Conservation (phyloP, 192 early-diverging fungal genomes). For the Phycomyces nitens region DNA sequence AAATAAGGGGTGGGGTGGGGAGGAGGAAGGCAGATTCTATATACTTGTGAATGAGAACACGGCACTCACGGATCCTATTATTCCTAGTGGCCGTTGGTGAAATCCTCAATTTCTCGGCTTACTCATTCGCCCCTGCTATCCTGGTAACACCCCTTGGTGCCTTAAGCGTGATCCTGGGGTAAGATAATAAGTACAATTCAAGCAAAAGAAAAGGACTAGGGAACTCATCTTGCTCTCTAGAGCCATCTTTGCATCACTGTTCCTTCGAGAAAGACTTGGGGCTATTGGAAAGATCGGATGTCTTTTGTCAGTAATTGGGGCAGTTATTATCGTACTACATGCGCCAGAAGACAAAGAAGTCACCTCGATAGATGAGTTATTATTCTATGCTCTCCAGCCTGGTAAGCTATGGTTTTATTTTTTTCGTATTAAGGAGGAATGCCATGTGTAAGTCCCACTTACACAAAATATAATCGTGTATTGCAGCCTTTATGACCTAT, state of each 20-base stretch:
- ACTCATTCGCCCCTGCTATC: slow-evolving; percentile 94
- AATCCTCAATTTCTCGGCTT: slow-evolving; percentile 53
- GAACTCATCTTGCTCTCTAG: slow-evolving; percentile 30
- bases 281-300: slow-evolving; percentile 85
- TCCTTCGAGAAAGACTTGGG: slow-evolving; percentile 83
- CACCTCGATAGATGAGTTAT: slow-evolving; percentile 79
- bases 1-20: no score
- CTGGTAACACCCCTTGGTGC: slow-evolving; percentile 82
- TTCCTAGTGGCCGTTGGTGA: slow-evolving; percentile 84
- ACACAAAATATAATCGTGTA: neutral
- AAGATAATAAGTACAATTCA: slow-evolving; percentile 6
- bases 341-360: slow-evolving; percentile 82
- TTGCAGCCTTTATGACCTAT: slow-evolving; percentile 77
- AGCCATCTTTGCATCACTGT: slow-evolving; percentile 82
- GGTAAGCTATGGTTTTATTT: slow-evolving; percentile 34
- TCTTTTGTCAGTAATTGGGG: slow-evolving; percentile 83
- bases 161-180: slow-evolving; percentile 85
- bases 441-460: neutral
- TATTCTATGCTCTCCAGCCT: slow-evolving; percentile 73
- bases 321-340: slow-evolving; percentile 83
- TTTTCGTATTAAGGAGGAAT: neutral
- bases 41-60: neutral
- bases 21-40: neutral
- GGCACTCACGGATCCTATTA: neutral
- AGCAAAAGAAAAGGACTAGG: no score